phyloP scores from a whole-genome alignment of 208 protist genomes.

The Trypanosoma avium region DNA sequence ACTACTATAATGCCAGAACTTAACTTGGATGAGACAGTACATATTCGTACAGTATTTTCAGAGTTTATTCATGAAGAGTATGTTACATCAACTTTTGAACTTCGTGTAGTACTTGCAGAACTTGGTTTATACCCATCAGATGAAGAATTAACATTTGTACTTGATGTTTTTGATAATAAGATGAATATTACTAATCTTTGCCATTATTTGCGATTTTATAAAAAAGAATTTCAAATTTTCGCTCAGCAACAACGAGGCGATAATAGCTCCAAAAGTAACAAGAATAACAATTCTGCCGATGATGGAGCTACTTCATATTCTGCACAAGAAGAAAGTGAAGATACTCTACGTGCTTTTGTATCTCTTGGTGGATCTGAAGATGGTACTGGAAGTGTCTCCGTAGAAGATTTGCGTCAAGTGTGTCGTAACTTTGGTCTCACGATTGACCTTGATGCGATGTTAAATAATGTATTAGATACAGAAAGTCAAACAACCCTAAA shows the following conservation, averaged over 20 bases:
- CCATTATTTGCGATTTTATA: conserved; percentile 84
- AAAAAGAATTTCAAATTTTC: conserved; percentile 48
- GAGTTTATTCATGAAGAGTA: conserved; percentile 60
- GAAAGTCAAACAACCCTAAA: conserved; percentile 49
- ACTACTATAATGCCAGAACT: conserved; percentile 56
- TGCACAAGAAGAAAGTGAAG: conserved; percentile 34
- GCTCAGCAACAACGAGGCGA: conserved; percentile 6
- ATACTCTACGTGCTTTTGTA: conserved; percentile 79
- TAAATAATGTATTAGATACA: conserved; percentile 44
- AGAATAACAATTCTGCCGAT: too few species aligned
- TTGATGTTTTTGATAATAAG: conserved; percentile 51
- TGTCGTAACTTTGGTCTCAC: conserved; percentile 72
- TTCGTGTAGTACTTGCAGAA: conserved; percentile 69
- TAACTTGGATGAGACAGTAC: conserved; percentile 63
- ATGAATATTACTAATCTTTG: conserved; percentile 64
- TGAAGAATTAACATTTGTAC: conserved; percentile 57
- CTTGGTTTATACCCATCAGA: conserved; percentile 77
- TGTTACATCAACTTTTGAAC: conserved; percentile 63
- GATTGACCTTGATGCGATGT: conserved; percentile 75
- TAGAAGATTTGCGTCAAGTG: conserved; percentile 49
- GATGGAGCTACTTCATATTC: too few species aligned
- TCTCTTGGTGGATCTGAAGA: conserved; percentile 79
- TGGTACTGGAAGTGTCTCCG: conserved; percentile 48
- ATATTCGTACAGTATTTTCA: conserved; percentile 47
- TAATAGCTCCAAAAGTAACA: too few species aligned